Base-by-base conservation (phyloP, 192 early-diverging fungal genomes). In the Thamnidium elegans region DNA sequence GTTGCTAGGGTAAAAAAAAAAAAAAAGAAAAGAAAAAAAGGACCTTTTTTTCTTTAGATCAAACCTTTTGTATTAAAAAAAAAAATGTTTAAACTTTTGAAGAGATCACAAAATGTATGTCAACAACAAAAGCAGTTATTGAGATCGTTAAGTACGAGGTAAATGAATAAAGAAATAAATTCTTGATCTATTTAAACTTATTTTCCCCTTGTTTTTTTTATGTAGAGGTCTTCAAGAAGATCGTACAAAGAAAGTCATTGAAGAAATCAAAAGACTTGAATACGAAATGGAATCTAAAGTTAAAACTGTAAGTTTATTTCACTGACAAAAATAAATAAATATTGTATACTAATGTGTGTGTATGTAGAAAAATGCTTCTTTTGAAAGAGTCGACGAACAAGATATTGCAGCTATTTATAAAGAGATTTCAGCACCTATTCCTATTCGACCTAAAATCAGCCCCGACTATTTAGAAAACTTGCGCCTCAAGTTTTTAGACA, bases 401-500 rank as follows among this genome's bases (percentile, higher is more conserved):
- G 52, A 62, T 39, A 42, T 63, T 13, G 30, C 13, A 9, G 46
- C 47, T 2, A 58, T 70, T 52, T 70, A 63, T 44, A 55, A 63
- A 14, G 68, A 70, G 21, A 13, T 70, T 13, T 32, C 52, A 4
- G 26, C 60, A 44, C 3, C 48, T 13, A 63, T 42, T 7, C 62
- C 62, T n/a, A 47, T 51, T 19, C 59, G 53, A 15, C 62, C 73
- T 4, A 70, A 75, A 44, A 75, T 75, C 36, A 46, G 56, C 7
- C 21, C 60, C 14, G 65, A 70, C 36, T 75, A 70, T 34, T 47
- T 75, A 17, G 68, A 75, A 7, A 75, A 70, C 1, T 47, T 75
- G 10, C n/a, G 61, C 9, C 47, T 75, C 44, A 70, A 71, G 47
- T 75, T 75, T 36, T 39, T 75, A 23, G 73, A 75, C 60, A 75